Evolutionary conservation across 2,329 filamentous ascomycete genomes (phyloP).

Genomic region (Colletotrichum shisoi): DNA sequence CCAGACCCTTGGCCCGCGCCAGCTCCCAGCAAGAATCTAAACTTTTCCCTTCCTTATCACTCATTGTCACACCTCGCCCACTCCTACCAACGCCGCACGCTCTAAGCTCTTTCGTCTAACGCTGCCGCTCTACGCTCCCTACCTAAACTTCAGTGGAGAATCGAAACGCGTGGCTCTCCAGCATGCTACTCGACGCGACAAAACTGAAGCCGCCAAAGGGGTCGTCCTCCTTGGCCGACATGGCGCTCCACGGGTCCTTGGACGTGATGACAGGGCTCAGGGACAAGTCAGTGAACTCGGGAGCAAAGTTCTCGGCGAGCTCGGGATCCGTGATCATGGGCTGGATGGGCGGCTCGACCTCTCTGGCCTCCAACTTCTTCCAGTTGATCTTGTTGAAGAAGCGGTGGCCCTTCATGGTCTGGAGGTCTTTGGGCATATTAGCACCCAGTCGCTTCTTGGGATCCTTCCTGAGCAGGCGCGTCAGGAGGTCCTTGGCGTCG

Average conservation of each 20-base stretch:
- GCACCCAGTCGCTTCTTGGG: conserved; percentile 87
- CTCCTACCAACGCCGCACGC: not conserved
- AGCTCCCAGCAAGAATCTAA: conserved; percentile 1
- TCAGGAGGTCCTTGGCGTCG: conserved; percentile 94
- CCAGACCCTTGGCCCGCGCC: not conserved
- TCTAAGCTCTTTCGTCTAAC: not conserved
- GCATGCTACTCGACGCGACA: conserved; percentile 65
- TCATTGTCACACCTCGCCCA: not conserved
- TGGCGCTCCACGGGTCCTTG: conserved; percentile 53
- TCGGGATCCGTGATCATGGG: conserved; percentile 95
- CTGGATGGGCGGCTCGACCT: conserved; percentile 86
- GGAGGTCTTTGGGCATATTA: conserved; percentile 87
- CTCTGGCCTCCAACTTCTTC: conserved; percentile 81
- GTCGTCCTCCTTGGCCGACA: conserved; percentile 52
- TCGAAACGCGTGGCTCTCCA: conserved; percentile 59
- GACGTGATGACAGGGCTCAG: conserved; percentile 73
- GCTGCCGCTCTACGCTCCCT: not conserved
- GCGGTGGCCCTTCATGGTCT: conserved; percentile 85
- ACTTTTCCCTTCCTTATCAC: conserved; percentile 20
- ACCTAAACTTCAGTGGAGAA: conserved; percentile 39
- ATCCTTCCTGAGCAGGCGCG: conserved; percentile 88
- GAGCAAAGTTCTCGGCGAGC: conserved; percentile 92
- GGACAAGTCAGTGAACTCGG: conserved; percentile 87
- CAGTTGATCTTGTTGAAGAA: conserved; percentile 99
- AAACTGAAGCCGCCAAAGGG: conserved; percentile 72